phyloP scores from a whole-genome alignment of 192 early-diverging fungal genomes.

The Haplosporangium gracile region DNA sequence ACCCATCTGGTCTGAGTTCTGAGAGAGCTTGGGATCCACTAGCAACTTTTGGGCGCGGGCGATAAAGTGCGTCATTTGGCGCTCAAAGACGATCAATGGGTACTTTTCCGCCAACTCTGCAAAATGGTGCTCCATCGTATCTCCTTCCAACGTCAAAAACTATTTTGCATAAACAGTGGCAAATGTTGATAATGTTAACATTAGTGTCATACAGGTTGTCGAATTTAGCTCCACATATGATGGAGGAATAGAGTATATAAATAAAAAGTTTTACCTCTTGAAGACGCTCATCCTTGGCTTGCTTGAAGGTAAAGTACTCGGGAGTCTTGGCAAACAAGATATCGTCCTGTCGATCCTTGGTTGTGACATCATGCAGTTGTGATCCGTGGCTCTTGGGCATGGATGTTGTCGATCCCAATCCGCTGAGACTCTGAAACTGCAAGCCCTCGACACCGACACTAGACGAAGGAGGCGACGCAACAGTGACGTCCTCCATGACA shows the following conservation, averaged over 20 bases:
- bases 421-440: slow-evolving; percentile 46
- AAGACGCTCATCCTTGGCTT: slow-evolving; percentile 33
- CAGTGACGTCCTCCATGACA: slow-evolving; percentile 23
- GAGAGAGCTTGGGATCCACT: slow-evolving; percentile 60
- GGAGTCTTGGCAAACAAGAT: slow-evolving; percentile 52
- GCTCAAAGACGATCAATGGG: slow-evolving; percentile 63
- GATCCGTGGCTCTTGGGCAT: background rate
- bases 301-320: slow-evolving; percentile 31
- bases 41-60: slow-evolving; percentile 59
- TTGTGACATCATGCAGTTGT: slow-evolving; percentile 43
- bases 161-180: slow-evolving; percentile 1
- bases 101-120: slow-evolving; percentile 55
- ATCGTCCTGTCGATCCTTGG: slow-evolving; percentile 54
- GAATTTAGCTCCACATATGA: background rate
- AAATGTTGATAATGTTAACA: no score
- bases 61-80: slow-evolving; percentile 64
- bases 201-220: background rate
- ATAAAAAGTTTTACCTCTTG: slow-evolving; percentile 46
- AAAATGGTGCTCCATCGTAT: slow-evolving; percentile 57
- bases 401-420: slow-evolving; percentile 27
- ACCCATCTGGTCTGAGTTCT: slow-evolving; percentile 31
- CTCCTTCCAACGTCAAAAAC: slow-evolving; percentile 55
- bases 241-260: background rate
- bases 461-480: background rate
- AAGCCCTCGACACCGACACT: slow-evolving; percentile 58